Evolutionary conservation across 2,329 filamentous ascomycete genomes (phyloP), one percentile per base, ranked within the genome.

Genomic region (Rugonectria rugulosa): DNA sequence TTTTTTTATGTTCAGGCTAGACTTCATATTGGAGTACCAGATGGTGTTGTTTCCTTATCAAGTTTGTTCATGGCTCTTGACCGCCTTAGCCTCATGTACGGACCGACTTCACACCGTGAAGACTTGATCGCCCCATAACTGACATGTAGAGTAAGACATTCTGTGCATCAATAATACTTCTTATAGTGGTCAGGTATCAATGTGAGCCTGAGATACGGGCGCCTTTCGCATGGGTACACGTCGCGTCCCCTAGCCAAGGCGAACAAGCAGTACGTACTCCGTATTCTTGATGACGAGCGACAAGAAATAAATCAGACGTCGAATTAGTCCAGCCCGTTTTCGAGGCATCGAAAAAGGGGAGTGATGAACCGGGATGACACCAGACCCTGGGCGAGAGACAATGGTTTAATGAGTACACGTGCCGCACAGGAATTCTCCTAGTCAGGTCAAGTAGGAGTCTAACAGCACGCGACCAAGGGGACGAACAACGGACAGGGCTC

Each of bases 391-490:
- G 38, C 31, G 19, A 61, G 42, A 58, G 57, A 40, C 37, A 14
- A 42, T 51, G 26, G 60, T 63, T 64, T 63, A 54, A 61, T 37
- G 40, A 43, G 50, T 57, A 63, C 57, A 43, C 49, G 43, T n/a
- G 23, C 17, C 14, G 31, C 29, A 50, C 43, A 42, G 41, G 17
- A 27, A 50, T 15, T 43, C 52, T 42, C 44, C 40, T 31, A 45
- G 50, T 34, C 29, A 34, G 12, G 20, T 32, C 7, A 38, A 32
- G 62, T 55, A 62, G 29, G 41, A 14, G 31, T 23, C 36, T 60
- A 61, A 53, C 43, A 58, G 37, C 41, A 57, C 38, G 40, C 53
- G 44, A 53, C 34, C 12, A 27, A 27, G 26, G 8, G 37, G 40
- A 32, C 14, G 17, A 15, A 37, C 15, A 34, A 37, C 12, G 21